Evolutionary conservation across 176 grass and related monocot genomes (phyloP).

Genomic region (Oryza officinalis): DNA sequence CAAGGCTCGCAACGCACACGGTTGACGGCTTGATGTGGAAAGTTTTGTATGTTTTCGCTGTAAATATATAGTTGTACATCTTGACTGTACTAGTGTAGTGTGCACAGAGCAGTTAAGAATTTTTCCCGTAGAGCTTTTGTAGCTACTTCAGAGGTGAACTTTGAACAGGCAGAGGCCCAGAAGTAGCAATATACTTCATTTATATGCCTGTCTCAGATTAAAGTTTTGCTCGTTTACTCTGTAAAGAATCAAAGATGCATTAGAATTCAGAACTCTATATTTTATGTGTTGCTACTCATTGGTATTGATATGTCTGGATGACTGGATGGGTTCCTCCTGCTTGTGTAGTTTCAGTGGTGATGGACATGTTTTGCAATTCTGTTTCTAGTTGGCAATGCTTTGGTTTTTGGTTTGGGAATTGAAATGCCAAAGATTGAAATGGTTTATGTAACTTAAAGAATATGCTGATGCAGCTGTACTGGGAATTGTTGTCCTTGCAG

Average conservation of each 20-base stretch:
- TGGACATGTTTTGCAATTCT: not conserved
- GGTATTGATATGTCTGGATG: not conserved
- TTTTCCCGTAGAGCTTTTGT: not conserved
- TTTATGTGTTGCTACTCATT: not conserved
- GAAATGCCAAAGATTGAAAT: not conserved
- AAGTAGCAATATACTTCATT: constrained; percentile 14
- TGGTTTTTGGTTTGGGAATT: not conserved
- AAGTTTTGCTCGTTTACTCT: constrained; percentile 23
- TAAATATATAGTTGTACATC: constrained; percentile 53
- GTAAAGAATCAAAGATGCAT: constrained; percentile 35
- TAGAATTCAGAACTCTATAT: not conserved
- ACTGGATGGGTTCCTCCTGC: not conserved
- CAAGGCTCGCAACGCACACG: not conserved
- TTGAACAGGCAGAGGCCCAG: not conserved
- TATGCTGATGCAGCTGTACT: not conserved
- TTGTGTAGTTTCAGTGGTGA: not conserved
- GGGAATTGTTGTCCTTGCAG: not conserved
- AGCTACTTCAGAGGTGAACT: constrained; percentile 27
- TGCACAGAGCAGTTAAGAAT: constrained; percentile 21
- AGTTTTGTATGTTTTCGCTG: constrained; percentile 35
- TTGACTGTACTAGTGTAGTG: not conserved
- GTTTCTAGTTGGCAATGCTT: not conserved
- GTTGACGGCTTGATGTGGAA: constrained; percentile 22
- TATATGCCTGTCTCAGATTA: not conserved
- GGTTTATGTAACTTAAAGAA: not conserved